Percentiles rank a stretch among this genome's conserved stretches.
These are phyloP conservation scores for Rhynchospora tenuis DNA, from an alignment of 176 grass and related monocot species.

Conservation along the genomic window DNA sequence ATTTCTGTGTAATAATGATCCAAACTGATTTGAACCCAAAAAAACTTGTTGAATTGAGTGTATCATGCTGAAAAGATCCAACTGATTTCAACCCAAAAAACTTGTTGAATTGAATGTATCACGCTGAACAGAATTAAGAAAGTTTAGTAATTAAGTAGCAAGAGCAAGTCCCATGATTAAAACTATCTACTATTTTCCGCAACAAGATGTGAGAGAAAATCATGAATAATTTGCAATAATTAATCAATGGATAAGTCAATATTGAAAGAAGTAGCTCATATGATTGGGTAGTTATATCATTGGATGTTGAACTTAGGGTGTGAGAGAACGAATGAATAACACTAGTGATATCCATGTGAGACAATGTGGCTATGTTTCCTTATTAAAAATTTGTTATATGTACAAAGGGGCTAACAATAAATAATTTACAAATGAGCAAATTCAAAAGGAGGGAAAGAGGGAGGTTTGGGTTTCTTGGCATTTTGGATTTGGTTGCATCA, in stretches of 20 bases:
- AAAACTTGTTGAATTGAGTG: too few species aligned
- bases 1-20: too few species aligned
- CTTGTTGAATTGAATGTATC: background rate
- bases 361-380: constrained; percentile 21
- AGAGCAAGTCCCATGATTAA: background rate
- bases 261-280: background rate
- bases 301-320: constrained; percentile 7
- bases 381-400: background rate
- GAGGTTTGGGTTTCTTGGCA: constrained; percentile 20
- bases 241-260: background rate
- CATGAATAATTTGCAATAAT: background rate
- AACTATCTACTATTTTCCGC: background rate
- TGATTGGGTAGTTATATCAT: constrained; percentile 26
- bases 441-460: constrained; percentile 1
- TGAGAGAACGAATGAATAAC: constrained; percentile 2
- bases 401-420: background rate
- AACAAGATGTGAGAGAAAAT: constrained; percentile 6
- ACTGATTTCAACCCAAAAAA: background rate
- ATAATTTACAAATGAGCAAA: background rate
- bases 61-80: too few species aligned
- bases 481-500: background rate
- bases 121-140: background rate
- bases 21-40: too few species aligned
- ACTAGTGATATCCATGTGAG: constrained; percentile 17
- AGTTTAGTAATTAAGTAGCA: background rate